phyloP scores from a whole-genome alignment of 1,284 basidiomycete species.

The Tilletia caries region DNA sequence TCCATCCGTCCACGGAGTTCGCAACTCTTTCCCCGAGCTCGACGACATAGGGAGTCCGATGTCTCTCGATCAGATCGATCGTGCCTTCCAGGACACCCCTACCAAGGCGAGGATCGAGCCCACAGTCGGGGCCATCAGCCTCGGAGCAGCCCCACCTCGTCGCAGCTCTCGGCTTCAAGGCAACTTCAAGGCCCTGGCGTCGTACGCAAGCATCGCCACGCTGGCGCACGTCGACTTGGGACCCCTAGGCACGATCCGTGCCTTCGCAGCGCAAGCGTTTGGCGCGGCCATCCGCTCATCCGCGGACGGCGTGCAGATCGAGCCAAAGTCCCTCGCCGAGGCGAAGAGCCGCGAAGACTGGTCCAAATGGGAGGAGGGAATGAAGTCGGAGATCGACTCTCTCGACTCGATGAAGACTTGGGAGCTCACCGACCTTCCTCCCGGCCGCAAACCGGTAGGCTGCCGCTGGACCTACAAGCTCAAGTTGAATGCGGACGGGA shows the following conservation, averaged over 20 bases:
- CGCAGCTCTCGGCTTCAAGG: too few species aligned
- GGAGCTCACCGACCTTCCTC: neutral
- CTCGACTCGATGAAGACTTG: neutral
- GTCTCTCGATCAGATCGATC: too few species aligned
- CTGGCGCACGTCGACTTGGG: too few species aligned
- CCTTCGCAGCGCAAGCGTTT: too few species aligned
- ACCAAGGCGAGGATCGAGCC: too few species aligned
- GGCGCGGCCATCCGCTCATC: neutral
- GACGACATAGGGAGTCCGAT: too few species aligned
- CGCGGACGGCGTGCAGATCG: neutral
- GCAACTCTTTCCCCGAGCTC: neutral
- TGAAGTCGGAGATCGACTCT: neutral
- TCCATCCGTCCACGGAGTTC: neutral
- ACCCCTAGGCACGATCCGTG: too few species aligned
- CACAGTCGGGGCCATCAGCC: too few species aligned
- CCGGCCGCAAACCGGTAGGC: neutral
- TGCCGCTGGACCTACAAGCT: slow-evolving; percentile 4
- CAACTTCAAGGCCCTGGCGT: too few species aligned
- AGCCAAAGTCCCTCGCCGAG: neutral
- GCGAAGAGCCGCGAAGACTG: neutral
- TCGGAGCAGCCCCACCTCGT: too few species aligned
- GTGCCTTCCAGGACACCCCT: too few species aligned
- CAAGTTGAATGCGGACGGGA: neutral
- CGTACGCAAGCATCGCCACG: too few species aligned
- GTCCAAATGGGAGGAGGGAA: neutral